A percentile compares a stretch with the other conserved stretches of the same genome.
Evolutionary conservation across 2,329 filamentous ascomycete genomes (phyloP).

Genomic region (Fusarium stilboides): DNA sequence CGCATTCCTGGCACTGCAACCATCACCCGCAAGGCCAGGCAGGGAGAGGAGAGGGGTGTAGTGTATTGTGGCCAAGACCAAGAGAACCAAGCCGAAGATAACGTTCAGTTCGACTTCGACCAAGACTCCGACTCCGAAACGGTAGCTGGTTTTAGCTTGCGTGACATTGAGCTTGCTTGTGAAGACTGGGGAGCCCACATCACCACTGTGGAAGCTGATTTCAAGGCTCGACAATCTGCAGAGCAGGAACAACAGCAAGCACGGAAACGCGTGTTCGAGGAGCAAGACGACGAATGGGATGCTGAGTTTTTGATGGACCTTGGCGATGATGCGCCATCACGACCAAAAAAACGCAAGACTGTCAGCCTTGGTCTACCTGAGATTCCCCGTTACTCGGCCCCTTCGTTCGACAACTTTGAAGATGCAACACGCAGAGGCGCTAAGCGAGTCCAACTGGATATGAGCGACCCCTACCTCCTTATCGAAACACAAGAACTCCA

Average conservation of each 20-base stretch:
- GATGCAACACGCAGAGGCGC: slow-evolving; percentile 79
- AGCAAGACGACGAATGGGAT: slow-evolving; percentile 75
- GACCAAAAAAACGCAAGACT: slow-evolving; percentile 78
- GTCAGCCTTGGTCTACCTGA: slow-evolving; percentile 72
- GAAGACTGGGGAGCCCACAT: slow-evolving; percentile 85
- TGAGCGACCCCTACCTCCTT: slow-evolving; percentile 89
- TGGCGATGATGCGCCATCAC: slow-evolving; percentile 61
- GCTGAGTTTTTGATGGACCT: slow-evolving; percentile 70
- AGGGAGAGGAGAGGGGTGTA: slow-evolving; percentile 68
- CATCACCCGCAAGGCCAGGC: slow-evolving; percentile 67
- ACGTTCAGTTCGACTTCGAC: slow-evolving; percentile 63
- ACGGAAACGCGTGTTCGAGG: slow-evolving; percentile 53
- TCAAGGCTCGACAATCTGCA: slow-evolving; percentile 52
- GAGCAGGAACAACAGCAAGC: slow-evolving; percentile 53
- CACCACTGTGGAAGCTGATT: slow-evolving; percentile 61
- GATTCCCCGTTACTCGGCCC: slow-evolving; percentile 73
- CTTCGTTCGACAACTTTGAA: slow-evolving; percentile 86
- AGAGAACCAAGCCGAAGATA: slow-evolving; percentile 53
- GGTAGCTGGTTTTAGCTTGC: slow-evolving; percentile 81
- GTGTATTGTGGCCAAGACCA: slow-evolving; percentile 62
- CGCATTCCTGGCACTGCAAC: slow-evolving; percentile 76
- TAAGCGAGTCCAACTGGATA: slow-evolving; percentile 85
- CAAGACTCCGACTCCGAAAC: slow-evolving; percentile 73
- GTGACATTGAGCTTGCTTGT: slow-evolving; percentile 88
- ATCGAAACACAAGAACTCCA: slow-evolving; percentile 82